Evolutionary conservation across 2,329 filamentous ascomycete species (phyloP), one percentile per base, ranked within the genome.

Genomic region (Neonectria faginata): DNA sequence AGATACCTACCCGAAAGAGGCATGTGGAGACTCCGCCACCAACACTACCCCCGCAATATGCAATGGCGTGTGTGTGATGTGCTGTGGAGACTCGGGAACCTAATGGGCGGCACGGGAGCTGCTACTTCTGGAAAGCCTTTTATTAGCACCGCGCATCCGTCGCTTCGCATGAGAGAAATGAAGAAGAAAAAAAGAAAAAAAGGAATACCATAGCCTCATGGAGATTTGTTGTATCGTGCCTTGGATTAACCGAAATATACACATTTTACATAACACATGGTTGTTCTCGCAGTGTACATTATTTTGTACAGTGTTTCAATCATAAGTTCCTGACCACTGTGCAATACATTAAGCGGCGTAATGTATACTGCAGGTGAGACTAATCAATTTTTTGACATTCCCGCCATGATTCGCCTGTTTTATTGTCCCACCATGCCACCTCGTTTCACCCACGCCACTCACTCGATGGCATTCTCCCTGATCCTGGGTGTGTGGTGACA

Each of bases 141-240:
- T 62, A 62, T 58, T 36, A 62, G 58, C 42, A 42, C 16, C 44
- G 50, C 48, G 41, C 52, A 60, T 63, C 57, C 66, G 45, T 33
- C 31, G 56, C 48, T 68, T 27, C 5, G 27, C 39, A 61, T 31
- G 27, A 22, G 47, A 57, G 27, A 52, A 52, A 22, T 31, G 10
- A 2, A 39, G 22, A 39, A 53, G 27, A 52, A 52, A 20, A 11
- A 9, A 52, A 52, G 14, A 11, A 9, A 5, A 39, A 41, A 53
- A 31, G 25, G 3, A 29, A n/a, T 27, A 47, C 39, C 45, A 10
- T 45, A 22, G 25, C n/a, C 10, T 31, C 11, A 8, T 31, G 5
- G 20, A 11, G n/a, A 29, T 11, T 5, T 41, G 42, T 44, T 42
- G 33, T 22, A 55, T 56, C n/a, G 18, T 27, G 33, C 29, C 10